Evolutionary conservation across 495 filamentous ascomycete genomes (phyloP).

Genomic region (Paragyromitra xinjiangensis): DNA sequence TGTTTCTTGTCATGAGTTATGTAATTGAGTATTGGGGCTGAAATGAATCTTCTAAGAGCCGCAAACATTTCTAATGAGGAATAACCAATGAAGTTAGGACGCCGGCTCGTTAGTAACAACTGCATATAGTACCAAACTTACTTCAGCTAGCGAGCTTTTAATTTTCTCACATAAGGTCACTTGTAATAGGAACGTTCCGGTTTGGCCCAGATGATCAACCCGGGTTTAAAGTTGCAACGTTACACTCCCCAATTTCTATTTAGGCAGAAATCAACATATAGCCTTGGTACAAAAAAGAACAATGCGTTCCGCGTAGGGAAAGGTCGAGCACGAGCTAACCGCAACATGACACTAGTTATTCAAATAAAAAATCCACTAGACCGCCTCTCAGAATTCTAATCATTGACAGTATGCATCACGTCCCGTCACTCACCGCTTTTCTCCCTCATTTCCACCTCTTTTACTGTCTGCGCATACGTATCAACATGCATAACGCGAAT

Average conservation of each 20-base stretch:
- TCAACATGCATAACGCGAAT: background rate
- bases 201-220: background rate
- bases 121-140: too few species aligned
- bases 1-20: too few species aligned
- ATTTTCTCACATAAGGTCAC: too few species aligned
- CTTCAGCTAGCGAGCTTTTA: too few species aligned
- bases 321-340: background rate
- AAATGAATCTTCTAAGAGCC: too few species aligned
- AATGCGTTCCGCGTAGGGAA: background rate
- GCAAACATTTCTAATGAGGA: too few species aligned
- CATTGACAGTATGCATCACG: constrained; percentile 13
- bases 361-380: background rate
- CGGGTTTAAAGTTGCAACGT: background rate
- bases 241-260: background rate
- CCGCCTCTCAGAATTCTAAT: background rate
- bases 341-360: background rate
- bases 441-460: background rate
- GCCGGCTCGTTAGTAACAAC: too few species aligned
- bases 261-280: background rate
- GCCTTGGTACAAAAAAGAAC: background rate
- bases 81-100: too few species aligned
- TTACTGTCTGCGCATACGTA: background rate
- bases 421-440: background rate
- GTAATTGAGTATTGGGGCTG: too few species aligned
- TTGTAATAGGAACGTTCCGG: too few species aligned